These are phyloP conservation scores for Wallacemonas sp. DNA, from an alignment of 208 protist species.

Conservation along the genomic window DNA sequence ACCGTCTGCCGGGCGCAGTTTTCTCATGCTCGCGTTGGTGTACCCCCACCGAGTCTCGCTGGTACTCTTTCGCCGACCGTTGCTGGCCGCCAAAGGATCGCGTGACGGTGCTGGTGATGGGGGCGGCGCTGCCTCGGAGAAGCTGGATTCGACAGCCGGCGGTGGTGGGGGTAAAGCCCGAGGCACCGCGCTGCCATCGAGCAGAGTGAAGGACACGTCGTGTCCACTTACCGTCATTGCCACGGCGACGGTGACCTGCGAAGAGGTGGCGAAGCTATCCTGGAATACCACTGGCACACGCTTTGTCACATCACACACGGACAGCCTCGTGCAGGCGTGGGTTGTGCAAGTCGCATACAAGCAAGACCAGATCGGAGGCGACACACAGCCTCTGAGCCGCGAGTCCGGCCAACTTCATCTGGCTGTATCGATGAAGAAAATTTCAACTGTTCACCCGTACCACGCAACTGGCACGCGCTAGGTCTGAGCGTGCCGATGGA, in stretches of 20 bases:
- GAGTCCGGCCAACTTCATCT: slow-evolving; percentile 21
- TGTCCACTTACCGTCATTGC: slow-evolving; percentile 47
- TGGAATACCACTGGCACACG: slow-evolving; percentile 84
- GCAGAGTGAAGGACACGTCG: neutral
- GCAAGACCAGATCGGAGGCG: neutral
- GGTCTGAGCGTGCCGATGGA: neutral
- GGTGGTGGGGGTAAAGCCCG: neutral
- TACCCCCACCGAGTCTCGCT: slow-evolving; percentile 43
- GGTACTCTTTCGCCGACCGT: slow-evolving; percentile 64
- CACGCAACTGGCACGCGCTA: slow-evolving; percentile 19
- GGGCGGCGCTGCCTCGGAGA: neutral
- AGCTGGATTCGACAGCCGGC: neutral
- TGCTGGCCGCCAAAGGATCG: neutral
- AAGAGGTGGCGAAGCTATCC: slow-evolving; percentile 64
- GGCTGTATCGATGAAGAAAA: slow-evolving; percentile 40
- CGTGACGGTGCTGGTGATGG: neutral
- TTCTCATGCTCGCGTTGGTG: slow-evolving; percentile 68
- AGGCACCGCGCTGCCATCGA: neutral
- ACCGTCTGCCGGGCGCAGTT: slow-evolving; percentile 76
- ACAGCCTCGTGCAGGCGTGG: slow-evolving; percentile 75
- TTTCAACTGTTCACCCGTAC: slow-evolving; percentile 58
- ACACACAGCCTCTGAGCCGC: neutral
- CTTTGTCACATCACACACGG: slow-evolving; percentile 78
- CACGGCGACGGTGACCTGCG: slow-evolving; percentile 35
- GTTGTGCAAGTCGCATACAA: slow-evolving; percentile 49